A percentile compares a stretch with the other conserved stretches of the same genome.
phyloP scores from a whole-genome alignment of 169 alveolate genomes.

The Amoebophrya sp. region DNA sequence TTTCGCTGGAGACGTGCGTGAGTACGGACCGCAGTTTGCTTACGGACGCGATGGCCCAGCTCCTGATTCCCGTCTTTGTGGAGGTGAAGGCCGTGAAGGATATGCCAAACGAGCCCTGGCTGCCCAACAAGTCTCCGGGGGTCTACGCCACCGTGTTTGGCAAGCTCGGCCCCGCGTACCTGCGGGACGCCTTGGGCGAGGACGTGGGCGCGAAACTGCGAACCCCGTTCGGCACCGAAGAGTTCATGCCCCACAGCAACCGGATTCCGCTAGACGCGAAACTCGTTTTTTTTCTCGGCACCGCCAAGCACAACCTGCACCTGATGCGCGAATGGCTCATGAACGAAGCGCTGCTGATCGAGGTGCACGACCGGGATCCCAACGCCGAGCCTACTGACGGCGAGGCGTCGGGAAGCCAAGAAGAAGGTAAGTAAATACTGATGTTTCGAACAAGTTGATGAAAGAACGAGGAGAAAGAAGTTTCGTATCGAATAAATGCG shows the following conservation, averaged over 20 bases:
- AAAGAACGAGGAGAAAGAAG: no score
- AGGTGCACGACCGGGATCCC: conserved; percentile 13
- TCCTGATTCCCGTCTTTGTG: not conserved
- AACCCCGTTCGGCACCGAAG: not conserved
- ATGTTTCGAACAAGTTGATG: no score
- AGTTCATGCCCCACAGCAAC: not conserved
- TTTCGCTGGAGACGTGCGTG: conserved; percentile 16
- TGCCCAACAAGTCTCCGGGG: not conserved
- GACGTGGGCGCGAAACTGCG: not conserved
- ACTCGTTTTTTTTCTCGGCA: not conserved
- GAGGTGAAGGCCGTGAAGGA: conserved; percentile 17
- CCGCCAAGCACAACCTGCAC: not conserved
- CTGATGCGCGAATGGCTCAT: conserved; percentile 10
- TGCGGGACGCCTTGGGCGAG: no score
- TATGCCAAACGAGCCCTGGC: conserved; percentile 26
- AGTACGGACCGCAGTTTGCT: not conserved
- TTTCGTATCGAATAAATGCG: no score
- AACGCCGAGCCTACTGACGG: not conserved
- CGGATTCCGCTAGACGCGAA: not conserved
- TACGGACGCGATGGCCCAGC: not conserved
- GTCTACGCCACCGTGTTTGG: not conserved
- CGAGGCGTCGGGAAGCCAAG: not conserved
- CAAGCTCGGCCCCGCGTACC: no score
- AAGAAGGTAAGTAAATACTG: no score
- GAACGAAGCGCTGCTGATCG: not conserved